phyloP scores from a whole-genome alignment of 192 early-diverging fungal genomes.

The Podila epigama region DNA sequence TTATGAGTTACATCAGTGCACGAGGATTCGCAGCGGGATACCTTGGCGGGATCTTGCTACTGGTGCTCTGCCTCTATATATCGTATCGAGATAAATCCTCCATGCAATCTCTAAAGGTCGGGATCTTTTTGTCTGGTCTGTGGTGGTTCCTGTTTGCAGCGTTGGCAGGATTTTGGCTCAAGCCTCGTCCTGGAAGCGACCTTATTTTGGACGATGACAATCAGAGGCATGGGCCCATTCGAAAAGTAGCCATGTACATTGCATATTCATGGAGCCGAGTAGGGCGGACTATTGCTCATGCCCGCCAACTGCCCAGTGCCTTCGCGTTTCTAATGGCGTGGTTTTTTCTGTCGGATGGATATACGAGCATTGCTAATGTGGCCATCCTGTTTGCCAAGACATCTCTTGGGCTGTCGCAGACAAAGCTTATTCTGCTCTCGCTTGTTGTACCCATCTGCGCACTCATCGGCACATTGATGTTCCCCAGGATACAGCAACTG shows the following conservation, averaged over 20 bases:
- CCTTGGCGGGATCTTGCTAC: conserved; percentile 54
- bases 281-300: conserved; percentile 50
- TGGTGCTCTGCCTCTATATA: conserved; percentile 52
- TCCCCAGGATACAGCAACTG: conserved; percentile 53
- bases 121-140: conserved; percentile 55
- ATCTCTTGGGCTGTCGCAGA: conserved; percentile 55
- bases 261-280: conserved; percentile 51
- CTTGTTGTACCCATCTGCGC: conserved; percentile 63
- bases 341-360: conserved; percentile 72
- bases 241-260: conserved; percentile 35
- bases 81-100: conserved; percentile 40
- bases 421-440: conserved; percentile 55
- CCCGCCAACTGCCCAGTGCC: conserved; percentile 55
- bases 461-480: conserved; percentile 58
- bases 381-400: conserved; percentile 67
- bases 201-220: conserved; percentile 32
- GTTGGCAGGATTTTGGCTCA: conserved; percentile 49
- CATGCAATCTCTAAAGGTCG: conserved; percentile 49
- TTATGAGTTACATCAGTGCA: conserved; percentile 54
- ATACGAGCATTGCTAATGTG: conserved; percentile 61
- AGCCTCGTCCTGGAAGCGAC: conserved; percentile 55
- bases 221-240: conserved; percentile 23
- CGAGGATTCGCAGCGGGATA: conserved; percentile 55
- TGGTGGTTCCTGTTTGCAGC: conserved; percentile 62
- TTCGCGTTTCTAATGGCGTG: conserved; percentile 69